Evolutionary conservation across 805 yeast species (phyloP).

Genomic region (Saccharomyces eubayanus): DNA sequence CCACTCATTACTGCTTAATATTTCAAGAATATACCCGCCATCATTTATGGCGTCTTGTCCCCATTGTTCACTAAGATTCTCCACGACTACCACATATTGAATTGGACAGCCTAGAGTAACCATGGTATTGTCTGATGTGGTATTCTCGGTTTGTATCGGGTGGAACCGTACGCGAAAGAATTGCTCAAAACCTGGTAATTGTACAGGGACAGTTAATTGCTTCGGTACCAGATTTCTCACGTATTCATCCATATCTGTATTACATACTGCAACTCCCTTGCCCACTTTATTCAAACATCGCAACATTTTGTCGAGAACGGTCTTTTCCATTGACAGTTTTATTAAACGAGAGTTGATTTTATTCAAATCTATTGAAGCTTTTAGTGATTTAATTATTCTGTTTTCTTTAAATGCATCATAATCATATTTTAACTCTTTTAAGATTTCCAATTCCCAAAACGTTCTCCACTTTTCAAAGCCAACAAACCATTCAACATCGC

Average conservation of each 20-base stretch:
- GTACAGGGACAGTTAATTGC: conserved; percentile 22
- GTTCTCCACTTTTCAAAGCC: conserved; percentile 19
- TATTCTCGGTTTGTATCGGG: background rate
- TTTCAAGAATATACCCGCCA: conserved; percentile 36
- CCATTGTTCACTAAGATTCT: conserved; percentile 19
- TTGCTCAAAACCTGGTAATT: conserved; percentile 19
- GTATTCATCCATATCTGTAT: conserved; percentile 20
- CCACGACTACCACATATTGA: conserved; percentile 11
- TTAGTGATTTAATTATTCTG: conserved; percentile 6
- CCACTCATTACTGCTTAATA: conserved; percentile 64
- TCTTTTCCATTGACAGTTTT: conserved; percentile 3
- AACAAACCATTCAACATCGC: conserved; percentile 19
- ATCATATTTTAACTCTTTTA: conserved; percentile 19
- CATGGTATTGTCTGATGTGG: conserved; percentile 1
- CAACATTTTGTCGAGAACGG: conserved; percentile 13
- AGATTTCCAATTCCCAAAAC: conserved; percentile 20
- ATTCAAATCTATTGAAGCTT: conserved; percentile 2
- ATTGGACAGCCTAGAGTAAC: conserved; percentile 14
- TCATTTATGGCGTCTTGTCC: background rate
- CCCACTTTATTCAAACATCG: conserved; percentile 13
- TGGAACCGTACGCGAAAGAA: conserved; percentile 18
- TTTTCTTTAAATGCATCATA: conserved; percentile 13
- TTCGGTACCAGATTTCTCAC: conserved; percentile 15
- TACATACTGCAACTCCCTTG: conserved; percentile 15
- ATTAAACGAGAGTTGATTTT: background rate